Base-by-base conservation (phyloP, 768 basidiomycete genomes). In the Russula virescens region DNA sequence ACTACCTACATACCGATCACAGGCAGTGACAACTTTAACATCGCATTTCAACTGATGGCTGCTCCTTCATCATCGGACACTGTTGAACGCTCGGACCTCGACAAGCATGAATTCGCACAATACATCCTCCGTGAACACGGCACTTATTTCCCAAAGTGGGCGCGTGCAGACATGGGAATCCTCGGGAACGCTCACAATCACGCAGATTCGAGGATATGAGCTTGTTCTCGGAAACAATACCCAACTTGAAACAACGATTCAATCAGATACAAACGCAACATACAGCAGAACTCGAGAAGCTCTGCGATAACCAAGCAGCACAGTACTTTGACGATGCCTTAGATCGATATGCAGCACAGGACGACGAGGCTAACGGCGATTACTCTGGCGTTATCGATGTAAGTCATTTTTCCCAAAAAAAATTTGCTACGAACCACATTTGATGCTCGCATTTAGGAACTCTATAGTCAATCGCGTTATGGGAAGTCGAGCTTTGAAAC, bases 291-390 rank as follows among this genome's bases (percentile, higher is more conserved):
- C 70, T 77, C 14, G 70, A 72, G 57, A 64, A 68, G 18, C 68
- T 78, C 21, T 71, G 63, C 59, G 45, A 23, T 48, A 71, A 72
- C 59, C 74, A 78, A 9, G 71, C 63, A 19, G 57, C 69, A 2
- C 70, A 74, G 40, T 72, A 75, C 46, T 65, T 58, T 42, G 72
- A 78, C 34, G 75, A 75, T 28, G 73, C 74, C 45, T 43, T 69
- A 23, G 75, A 75, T 60, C 62, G 62, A 16, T 68, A 68, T 43
- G 35, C 61, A 5, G 53, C 63, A 38, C 62, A 50, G 49, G 48
- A 52, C 46, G 68, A 69, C 46, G 68, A 68, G 13, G 55, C 48
- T 16, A 16, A 38, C n/a, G 25, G 19, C 31, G 42, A 19, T 51
- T 59, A 58, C 25, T 52, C 46, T 3, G 50, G 19, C 21, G 19